Conservation (phyloP, 345 rosid genomes). For the Lagerstroemia speciosa region DNA sequence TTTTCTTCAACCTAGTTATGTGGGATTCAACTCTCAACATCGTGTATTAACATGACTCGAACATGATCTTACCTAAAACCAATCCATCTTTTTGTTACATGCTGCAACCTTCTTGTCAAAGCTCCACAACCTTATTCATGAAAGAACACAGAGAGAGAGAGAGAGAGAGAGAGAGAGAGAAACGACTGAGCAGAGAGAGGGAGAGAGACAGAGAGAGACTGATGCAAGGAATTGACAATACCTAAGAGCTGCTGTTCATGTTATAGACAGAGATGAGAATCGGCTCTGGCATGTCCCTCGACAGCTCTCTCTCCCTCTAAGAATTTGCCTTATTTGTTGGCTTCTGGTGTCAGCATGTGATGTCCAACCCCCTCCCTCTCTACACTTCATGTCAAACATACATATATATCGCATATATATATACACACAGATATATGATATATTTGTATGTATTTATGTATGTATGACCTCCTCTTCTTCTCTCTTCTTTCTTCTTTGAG, state of each 20-base stretch:
- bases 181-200: no score
- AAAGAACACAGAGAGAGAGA: neutral
- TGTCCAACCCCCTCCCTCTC: neutral
- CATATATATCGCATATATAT: no score
- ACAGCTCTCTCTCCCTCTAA: neutral
- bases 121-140: neutral
- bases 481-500: neutral
- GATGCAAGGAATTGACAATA: constrained; percentile 2
- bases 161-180: no score
- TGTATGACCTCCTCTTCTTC: no score
- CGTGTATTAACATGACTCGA: no score
- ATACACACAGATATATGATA: no score
- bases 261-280: neutral
- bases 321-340: constrained; percentile 3
- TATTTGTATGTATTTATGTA: no score
- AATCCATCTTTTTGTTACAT: no score
- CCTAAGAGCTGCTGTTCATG: constrained; percentile 4
- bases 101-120: neutral
- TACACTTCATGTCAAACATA: neutral
- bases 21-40: no score
- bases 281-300: neutral
- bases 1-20: no score
- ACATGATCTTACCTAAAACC: no score
- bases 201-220: neutral
- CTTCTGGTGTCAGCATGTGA: constrained; percentile 3